A percentile compares a stretch with the other conserved stretches of the same genome.
Evolutionary conservation across 495 filamentous ascomycete genomes (phyloP).

Genomic region (Chaetomium cochliodes): DNA sequence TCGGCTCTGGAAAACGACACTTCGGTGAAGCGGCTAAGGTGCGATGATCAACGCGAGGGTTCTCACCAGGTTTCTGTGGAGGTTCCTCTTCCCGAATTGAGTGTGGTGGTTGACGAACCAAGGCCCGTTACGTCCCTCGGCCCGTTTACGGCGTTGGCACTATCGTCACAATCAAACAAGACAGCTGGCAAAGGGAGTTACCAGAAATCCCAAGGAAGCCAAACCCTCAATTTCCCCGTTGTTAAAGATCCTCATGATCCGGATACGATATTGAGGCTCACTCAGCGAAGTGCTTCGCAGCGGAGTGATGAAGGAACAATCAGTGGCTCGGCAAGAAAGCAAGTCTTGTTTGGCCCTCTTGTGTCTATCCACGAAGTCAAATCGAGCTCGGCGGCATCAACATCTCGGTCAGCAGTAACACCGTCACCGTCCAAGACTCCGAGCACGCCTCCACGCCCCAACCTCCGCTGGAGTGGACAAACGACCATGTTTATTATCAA

Average conservation of each 20-base stretch:
- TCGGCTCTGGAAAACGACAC: not conserved
- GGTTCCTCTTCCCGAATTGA: not conserved
- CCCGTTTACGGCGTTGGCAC: not conserved
- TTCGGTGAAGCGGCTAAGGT: constrained; percentile 17
- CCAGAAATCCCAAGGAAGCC: constrained; percentile 31
- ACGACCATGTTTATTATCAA: constrained; percentile 32
- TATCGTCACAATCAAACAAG: constrained; percentile 29
- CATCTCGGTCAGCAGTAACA: not conserved
- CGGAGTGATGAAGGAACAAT: constrained; percentile 35
- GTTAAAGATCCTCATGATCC: constrained; percentile 76
- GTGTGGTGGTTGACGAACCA: not conserved
- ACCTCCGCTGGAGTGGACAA: constrained; percentile 25
- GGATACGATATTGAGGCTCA: constrained; percentile 63
- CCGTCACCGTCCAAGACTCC: not conserved
- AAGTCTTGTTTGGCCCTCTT: constrained; percentile 40
- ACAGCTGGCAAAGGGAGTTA: constrained; percentile 20
- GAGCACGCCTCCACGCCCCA: not conserved
- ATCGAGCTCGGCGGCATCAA: constrained; percentile 9
- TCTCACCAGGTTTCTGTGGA: not conserved
- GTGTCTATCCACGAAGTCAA: constrained; percentile 23
- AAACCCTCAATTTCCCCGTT: constrained; percentile 64
- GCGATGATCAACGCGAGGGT: not conserved
- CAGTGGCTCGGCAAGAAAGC: constrained; percentile 38
- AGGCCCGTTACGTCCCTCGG: not conserved
- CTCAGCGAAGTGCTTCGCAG: constrained; percentile 59